Conservation (phyloP, 1,284 basidiomycete species). For the Puccinia coronata region DNA sequence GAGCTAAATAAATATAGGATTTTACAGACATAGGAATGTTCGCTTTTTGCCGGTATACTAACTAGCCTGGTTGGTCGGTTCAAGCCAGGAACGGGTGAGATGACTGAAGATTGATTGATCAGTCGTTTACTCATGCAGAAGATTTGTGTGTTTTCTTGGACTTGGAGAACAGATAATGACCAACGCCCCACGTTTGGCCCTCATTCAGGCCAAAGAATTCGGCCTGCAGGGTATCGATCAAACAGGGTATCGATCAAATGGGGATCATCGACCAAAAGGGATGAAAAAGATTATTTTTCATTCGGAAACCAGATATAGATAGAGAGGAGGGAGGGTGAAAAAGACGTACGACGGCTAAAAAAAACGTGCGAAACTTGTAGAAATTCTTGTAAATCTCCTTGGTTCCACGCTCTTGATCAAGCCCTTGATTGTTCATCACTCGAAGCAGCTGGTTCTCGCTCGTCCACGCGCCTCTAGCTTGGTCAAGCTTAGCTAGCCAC, state of each 20-base stretch:
- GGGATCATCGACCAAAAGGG: conserved; percentile 25
- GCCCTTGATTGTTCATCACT: conserved; percentile 59
- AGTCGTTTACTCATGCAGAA: background rate
- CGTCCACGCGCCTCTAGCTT: conserved; percentile 64
- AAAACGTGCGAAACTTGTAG: conserved; percentile 60
- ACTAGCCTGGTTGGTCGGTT: background rate
- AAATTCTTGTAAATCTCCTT: conserved; percentile 66
- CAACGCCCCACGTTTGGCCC: conserved; percentile 69
- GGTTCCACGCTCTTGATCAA: conserved; percentile 29
- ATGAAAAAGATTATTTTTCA: background rate
- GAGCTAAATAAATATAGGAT: too few relatives aligned
- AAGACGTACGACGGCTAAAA: conserved; percentile 42
- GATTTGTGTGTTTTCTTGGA: background rate
- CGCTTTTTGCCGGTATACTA: background rate
- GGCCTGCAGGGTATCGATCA: too few relatives aligned
- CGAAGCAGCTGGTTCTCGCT: conserved; percentile 64
- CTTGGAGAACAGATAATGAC: conserved; percentile 63
- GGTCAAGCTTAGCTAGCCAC: conserved; percentile 70
- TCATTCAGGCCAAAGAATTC: conserved; percentile 71
- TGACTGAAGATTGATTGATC: background rate
- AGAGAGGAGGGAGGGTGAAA: background rate
- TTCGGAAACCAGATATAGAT: conserved; percentile 51
- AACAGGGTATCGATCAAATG: conserved; percentile 56
- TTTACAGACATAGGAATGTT: too few relatives aligned
- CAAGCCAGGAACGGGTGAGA: too few relatives aligned